phyloP scores from a whole-genome alignment of 2,329 filamentous ascomycete species.

The Penicillium sp. region DNA sequence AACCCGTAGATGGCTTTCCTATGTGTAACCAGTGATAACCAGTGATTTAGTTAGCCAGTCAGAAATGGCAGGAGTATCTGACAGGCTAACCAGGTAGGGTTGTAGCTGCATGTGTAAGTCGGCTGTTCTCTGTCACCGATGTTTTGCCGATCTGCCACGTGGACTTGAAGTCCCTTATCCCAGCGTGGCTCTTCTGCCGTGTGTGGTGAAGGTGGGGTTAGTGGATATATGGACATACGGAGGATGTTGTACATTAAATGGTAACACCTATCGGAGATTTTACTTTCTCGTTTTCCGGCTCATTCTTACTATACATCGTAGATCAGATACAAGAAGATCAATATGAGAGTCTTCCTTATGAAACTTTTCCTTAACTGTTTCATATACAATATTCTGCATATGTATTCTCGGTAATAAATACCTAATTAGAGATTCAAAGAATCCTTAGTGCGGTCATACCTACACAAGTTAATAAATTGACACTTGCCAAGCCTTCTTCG shows the following conservation, averaged over 20 bases:
- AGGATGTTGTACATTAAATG: not conserved
- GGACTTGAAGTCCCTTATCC: conserved; percentile 4
- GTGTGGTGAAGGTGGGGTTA: conserved; percentile 6
- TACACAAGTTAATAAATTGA: not conserved
- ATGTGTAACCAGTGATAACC: no score
- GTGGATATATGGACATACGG: not conserved
- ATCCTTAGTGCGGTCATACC: not conserved
- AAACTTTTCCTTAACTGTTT: no score
- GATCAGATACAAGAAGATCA: not conserved
- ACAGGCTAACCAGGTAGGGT: not conserved
- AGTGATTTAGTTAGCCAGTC: not conserved
- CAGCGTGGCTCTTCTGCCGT: conserved; percentile 9
- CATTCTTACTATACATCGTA: not conserved
- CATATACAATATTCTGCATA: not conserved
- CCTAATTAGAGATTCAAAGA: not conserved
- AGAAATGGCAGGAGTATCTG: not conserved
- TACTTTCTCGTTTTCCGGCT: not conserved
- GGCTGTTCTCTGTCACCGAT: not conserved
- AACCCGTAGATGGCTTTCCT: no score
- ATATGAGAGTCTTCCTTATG: not conserved
- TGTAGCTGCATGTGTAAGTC: not conserved
- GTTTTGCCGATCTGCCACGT: conserved; percentile 10
- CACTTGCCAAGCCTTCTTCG: conserved; percentile 1
- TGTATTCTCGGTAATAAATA: not conserved
- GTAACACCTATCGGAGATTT: not conserved